A percentile compares a stretch with the other conserved stretches of the same genome.
Conservation (phyloP, 2,329 filamentous ascomycete genomes). For the Microsporum ferrugineum region DNA sequence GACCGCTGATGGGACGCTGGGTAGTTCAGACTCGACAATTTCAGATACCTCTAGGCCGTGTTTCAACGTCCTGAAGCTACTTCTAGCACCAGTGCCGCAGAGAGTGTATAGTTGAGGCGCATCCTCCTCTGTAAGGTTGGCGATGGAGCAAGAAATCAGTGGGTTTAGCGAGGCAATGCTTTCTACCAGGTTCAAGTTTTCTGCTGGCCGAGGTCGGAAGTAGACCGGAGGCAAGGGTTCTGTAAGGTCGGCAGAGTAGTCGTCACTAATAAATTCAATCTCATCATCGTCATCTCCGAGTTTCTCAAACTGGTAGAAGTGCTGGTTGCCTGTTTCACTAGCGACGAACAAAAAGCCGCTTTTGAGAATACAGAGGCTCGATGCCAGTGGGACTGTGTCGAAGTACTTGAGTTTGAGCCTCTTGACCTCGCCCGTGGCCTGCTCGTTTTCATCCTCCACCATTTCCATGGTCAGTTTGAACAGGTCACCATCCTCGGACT, state of each 20-base stretch:
- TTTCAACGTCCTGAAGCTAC: constrained; percentile 81
- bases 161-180: constrained; percentile 84
- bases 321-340: constrained; percentile 83
- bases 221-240: constrained; percentile 66
- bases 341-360: constrained; percentile 91
- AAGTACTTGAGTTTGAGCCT: constrained; percentile 93
- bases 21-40: constrained; percentile 86
- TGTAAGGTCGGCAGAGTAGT: constrained; percentile 64
- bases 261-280: constrained; percentile 70
- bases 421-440: constrained; percentile 68
- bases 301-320: constrained; percentile 95
- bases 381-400: constrained; percentile 82
- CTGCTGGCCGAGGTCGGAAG: constrained; percentile 66
- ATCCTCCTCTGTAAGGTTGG: constrained; percentile 82
- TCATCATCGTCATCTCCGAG: constrained; percentile 92
- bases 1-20: constrained; percentile 76
- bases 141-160: constrained; percentile 79
- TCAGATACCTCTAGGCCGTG: constrained; percentile 89
- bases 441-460: constrained; percentile 66
- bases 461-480: constrained; percentile 95
- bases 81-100: constrained; percentile 77
- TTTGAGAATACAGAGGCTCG: constrained; percentile 82
- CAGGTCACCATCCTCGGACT: constrained; percentile 94
- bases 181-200: constrained; percentile 77
- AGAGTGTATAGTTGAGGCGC: constrained; percentile 93